A percentile compares a stretch with the other conserved stretches of the same genome.
Evolutionary conservation across 352 stramenopile species (phyloP).

Genomic region (Peronospora farinosa): DNA sequence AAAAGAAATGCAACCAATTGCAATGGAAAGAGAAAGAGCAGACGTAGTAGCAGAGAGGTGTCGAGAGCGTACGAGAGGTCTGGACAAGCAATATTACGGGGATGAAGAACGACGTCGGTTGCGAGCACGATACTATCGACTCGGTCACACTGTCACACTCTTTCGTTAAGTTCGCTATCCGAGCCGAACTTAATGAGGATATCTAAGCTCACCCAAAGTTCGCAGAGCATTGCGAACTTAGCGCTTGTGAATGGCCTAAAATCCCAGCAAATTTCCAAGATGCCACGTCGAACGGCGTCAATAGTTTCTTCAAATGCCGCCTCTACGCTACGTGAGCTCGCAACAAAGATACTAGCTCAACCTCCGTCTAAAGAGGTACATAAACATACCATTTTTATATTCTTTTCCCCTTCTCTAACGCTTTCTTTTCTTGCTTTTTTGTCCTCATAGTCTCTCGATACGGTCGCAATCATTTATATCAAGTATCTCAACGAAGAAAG

Average conservation of each 20-base stretch:
- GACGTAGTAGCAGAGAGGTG: not conserved
- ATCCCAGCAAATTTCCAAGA: not conserved
- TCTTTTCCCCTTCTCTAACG: slow-evolving; percentile 4
- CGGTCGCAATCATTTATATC: slow-evolving; percentile 34
- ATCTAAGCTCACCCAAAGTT: too few species aligned
- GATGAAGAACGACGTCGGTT: slow-evolving; percentile 6
- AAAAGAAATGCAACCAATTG: not conserved
- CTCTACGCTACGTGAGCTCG: slow-evolving; percentile 8
- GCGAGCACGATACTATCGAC: not conserved
- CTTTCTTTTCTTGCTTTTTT: not conserved
- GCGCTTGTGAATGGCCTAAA: not conserved
- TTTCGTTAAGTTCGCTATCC: not conserved
- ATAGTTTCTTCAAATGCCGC: slow-evolving; percentile 1
- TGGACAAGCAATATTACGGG: slow-evolving; percentile 1
- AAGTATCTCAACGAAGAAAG: slow-evolving; percentile 24
- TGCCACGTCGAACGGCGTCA: slow-evolving; percentile 18
- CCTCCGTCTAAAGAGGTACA: slow-evolving; percentile 29
- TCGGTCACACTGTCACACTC: too few species aligned
- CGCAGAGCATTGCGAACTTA: not conserved
- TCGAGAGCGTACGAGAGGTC: not conserved
- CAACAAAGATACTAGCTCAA: slow-evolving; percentile 11
- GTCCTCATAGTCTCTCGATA: slow-evolving; percentile 26
- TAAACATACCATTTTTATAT: not conserved
- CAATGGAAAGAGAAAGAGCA: slow-evolving; percentile 8
- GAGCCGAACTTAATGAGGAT: too few species aligned